These are phyloP conservation scores for Russula emetica DNA, from an alignment of 768 basidiomycete genomes.

Conservation along the genomic window DNA sequence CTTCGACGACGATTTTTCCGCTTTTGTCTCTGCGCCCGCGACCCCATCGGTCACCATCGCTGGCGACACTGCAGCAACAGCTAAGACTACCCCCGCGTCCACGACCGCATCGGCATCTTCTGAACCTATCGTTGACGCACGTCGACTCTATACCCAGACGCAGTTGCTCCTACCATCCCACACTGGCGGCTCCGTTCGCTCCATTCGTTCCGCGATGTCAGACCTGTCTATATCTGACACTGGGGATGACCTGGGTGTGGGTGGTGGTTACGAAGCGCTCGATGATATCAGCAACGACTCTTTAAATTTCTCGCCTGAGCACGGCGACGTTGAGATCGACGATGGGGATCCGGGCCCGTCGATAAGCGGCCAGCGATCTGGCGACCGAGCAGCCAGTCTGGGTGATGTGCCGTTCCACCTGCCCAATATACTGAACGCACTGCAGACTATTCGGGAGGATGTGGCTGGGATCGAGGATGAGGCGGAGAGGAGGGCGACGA, in stretches of 20 bases:
- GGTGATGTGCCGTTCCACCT: conserved; percentile 22
- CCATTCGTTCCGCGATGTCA: conserved; percentile 51
- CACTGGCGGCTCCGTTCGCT: conserved; percentile 42
- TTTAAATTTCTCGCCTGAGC: conserved; percentile 8
- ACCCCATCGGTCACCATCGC: conserved; percentile 33
- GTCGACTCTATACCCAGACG: conserved; percentile 2
- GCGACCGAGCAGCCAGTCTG: neutral
- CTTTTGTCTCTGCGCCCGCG: conserved; percentile 60
- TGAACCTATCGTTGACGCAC: conserved; percentile 2
- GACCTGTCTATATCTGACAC: conserved; percentile 43
- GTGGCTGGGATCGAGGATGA: conserved; percentile 26
- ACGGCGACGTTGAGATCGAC: neutral
- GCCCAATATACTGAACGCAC: conserved; percentile 15
- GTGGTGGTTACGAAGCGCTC: conserved; percentile 23
- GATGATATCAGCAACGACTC: conserved; percentile 18
- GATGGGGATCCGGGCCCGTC: neutral
- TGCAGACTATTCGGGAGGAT: conserved; percentile 22
- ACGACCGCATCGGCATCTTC: neutral
- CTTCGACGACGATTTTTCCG: conserved; percentile 80
- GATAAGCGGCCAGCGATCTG: neutral
- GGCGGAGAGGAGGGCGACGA: conserved; percentile 18
- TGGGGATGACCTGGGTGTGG: conserved; percentile 1
- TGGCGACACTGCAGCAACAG: neutral
- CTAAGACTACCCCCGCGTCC: neutral
- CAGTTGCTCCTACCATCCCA: conserved; percentile 30